phyloP scores from a whole-genome alignment of 257 asterid genomes.

The Salvia hispanica region DNA sequence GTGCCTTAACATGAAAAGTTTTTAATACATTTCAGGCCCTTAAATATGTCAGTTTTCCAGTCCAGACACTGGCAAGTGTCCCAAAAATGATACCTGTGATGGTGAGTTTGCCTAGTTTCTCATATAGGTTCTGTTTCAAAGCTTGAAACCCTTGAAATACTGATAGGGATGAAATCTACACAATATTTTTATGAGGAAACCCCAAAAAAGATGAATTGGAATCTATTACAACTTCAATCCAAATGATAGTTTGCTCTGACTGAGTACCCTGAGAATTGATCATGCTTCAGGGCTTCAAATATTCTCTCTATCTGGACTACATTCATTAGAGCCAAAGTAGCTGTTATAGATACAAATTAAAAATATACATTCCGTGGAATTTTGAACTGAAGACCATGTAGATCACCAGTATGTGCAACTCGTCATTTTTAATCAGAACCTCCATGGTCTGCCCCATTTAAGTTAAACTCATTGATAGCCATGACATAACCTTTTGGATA shows the following conservation, averaged over 20 bases:
- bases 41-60: conserved; percentile 95
- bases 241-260: conserved; percentile 25
- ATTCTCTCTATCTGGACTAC: neutral
- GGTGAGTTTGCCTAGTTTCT: conserved; percentile 61
- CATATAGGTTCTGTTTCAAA: conserved; percentile 7
- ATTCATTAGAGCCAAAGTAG: conserved; percentile 6
- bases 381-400: neutral
- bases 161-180: too few species aligned
- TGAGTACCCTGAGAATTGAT: neutral
- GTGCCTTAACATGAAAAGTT: conserved; percentile 28
- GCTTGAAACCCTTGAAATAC: neutral
- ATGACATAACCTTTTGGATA: neutral
- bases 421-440: neutral
- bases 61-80: conserved; percentile 99
- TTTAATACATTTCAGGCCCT: conserved; percentile 74
- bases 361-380: neutral
- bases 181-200: neutral
- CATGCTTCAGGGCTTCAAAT: neutral
- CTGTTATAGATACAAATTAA: neutral
- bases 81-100: conserved; percentile 98
- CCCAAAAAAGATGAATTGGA: neutral
- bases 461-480: neutral
- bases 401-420: conserved; percentile 14
- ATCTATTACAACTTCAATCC: conserved; percentile 7
- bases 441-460: neutral